Percentiles rank a stretch among this genome's conserved stretches.
Conservation (phyloP, 2,329 filamentous ascomycete species). For the Phaeosphaeriaceae sp. region DNA sequence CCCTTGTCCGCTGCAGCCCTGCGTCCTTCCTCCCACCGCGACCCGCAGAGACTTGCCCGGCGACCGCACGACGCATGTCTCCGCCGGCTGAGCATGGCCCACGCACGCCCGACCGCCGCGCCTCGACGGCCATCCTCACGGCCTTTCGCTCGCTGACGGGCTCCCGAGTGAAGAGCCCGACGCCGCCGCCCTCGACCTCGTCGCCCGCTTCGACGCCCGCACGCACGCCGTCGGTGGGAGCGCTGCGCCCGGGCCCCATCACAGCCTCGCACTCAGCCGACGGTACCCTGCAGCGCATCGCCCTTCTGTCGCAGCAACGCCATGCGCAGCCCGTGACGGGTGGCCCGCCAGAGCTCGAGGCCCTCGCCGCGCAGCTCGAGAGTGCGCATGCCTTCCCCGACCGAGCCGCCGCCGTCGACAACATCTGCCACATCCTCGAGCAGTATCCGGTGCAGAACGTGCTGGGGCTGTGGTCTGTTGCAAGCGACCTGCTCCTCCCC, state of each 20-base stretch:
- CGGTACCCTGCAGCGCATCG: constrained; percentile 35
- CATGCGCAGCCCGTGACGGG: constrained; percentile 35
- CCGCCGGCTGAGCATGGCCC: constrained; percentile 43
- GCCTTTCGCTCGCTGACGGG: constrained; percentile 48
- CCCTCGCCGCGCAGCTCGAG: constrained; percentile 41
- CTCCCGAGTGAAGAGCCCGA: constrained; percentile 43
- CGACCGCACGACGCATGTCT: constrained; percentile 44
- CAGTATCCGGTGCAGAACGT: constrained; percentile 47
- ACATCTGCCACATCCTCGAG: constrained; percentile 43
- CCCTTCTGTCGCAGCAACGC: constrained; percentile 25
- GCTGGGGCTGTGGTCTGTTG: constrained; percentile 46
- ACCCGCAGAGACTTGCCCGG: not conserved
- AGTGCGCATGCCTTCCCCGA: constrained; percentile 32
- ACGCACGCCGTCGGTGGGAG: constrained; percentile 37
- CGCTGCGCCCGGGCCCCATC: constrained; percentile 26
- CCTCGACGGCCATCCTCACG: constrained; percentile 48
- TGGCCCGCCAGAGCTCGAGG: constrained; percentile 46
- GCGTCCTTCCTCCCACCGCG: not conserved
- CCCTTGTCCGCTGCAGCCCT: constrained; percentile 1
- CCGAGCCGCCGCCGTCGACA: constrained; percentile 38
- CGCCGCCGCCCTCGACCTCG: constrained; percentile 39
- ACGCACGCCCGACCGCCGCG: constrained; percentile 47
- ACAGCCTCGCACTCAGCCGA: constrained; percentile 34
- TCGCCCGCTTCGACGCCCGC: constrained; percentile 39
- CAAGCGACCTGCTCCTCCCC: constrained; percentile 46